These are phyloP conservation scores for Trichoderma sp. DNA, from an alignment of 2,329 filamentous ascomycete species.

Conservation along the genomic window DNA sequence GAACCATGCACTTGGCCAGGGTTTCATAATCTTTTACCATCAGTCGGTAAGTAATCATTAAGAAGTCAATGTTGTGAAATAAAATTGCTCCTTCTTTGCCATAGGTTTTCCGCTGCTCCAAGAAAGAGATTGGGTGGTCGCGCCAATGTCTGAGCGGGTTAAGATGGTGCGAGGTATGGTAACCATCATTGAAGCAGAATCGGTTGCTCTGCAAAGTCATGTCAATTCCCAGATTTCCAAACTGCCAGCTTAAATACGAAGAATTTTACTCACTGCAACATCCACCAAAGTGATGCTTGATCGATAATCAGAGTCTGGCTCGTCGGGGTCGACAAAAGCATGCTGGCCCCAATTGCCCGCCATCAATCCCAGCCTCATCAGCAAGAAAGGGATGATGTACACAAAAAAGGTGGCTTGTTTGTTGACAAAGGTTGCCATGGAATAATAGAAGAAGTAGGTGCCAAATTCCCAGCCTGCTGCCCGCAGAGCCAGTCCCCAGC, in stretches of 20 bases:
- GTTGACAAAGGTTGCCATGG: constrained; percentile 52
- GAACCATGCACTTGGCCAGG: constrained; percentile 70
- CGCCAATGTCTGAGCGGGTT: constrained; percentile 80
- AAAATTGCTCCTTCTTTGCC: constrained; percentile 68
- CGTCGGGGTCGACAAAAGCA: constrained; percentile 73
- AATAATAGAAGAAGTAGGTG: constrained; percentile 55
- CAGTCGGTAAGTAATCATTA: constrained; percentile 71
- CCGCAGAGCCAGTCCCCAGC: constrained; percentile 55
- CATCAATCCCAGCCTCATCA: constrained; percentile 74
- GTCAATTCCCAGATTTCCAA: not conserved
- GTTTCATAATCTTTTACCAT: constrained; percentile 70
- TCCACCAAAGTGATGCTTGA: constrained; percentile 80
- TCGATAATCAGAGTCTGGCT: constrained; percentile 75
- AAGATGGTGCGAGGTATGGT: constrained; percentile 79
- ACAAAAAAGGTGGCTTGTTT: constrained; percentile 62
- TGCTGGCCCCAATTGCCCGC: constrained; percentile 85
- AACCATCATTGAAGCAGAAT: constrained; percentile 81
- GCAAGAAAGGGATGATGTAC: constrained; percentile 64
- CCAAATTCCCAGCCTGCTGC: constrained; percentile 62
- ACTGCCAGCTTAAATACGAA: not conserved
- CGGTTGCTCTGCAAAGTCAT: constrained; percentile 65
- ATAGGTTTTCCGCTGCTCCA: constrained; percentile 69
- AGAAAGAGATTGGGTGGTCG: constrained; percentile 73
- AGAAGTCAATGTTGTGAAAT: constrained; percentile 79
- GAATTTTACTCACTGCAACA: constrained; percentile 63